Percentiles rank a stretch among this genome's conserved stretches.
Evolutionary conservation across 257 asterid species (phyloP).

Genomic region (Capsicum pubescens): DNA sequence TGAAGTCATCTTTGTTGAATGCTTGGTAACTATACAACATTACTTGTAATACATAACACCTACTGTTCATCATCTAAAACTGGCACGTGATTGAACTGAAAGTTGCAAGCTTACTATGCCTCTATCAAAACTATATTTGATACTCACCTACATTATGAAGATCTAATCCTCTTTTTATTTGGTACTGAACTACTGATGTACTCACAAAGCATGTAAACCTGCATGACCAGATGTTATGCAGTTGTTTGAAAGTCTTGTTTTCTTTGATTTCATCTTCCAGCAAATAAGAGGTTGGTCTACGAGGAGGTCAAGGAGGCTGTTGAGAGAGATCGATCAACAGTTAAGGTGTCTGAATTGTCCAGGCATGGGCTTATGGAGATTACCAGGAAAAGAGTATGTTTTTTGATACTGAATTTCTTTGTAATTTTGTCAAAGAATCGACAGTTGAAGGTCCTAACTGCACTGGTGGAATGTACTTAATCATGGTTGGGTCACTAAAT

Average conservation of each 20-base stretch:
- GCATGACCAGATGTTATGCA: conserved; percentile 26
- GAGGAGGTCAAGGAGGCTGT: conserved; percentile 87
- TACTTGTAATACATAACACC: conserved; percentile 17
- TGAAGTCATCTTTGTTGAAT: background rate
- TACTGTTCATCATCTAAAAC: background rate
- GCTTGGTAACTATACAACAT: background rate
- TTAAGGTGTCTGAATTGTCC: conserved; percentile 87
- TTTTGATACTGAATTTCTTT: background rate
- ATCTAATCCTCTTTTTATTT: background rate
- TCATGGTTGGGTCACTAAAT: background rate
- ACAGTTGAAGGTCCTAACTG: background rate
- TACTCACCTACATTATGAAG: conserved; percentile 11
- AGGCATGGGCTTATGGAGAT: conserved; percentile 98
- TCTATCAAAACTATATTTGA: background rate
- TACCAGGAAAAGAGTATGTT: conserved; percentile 87
- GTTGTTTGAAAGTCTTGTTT: conserved; percentile 19
- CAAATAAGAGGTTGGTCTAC: conserved; percentile 84
- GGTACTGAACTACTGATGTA: conserved; percentile 15
- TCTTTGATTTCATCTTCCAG: conserved; percentile 49
- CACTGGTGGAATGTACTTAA: background rate
- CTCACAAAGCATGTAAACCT: conserved; percentile 15
- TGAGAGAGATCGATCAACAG: conserved; percentile 90
- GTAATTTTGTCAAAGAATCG: background rate
- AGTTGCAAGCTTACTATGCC: background rate
- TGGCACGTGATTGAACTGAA: background rate